Base-by-base conservation (phyloP, 2,329 filamentous ascomycete species). In the Capronia epimyces region DNA sequence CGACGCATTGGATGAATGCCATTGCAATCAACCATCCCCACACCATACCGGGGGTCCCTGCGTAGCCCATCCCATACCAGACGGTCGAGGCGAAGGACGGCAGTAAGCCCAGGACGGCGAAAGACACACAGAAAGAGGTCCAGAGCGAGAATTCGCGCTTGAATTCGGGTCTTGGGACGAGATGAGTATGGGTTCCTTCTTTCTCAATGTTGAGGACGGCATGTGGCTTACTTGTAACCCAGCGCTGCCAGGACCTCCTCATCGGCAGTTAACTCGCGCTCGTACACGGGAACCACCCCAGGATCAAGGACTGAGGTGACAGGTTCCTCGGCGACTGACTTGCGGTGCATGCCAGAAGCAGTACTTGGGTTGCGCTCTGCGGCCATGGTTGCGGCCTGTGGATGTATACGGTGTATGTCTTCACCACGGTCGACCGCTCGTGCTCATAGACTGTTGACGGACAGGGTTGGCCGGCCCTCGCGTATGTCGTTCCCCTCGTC, bases 21-120 rank as follows among this genome's bases (percentile, higher is more conserved):
- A 87, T 85, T 43, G 83, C 83, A 40, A 88, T 73, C 22, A 87
- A 68, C 84, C 85, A 89, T 3, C 84, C 85, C 84, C 84, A 88
- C 1, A 82, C 82, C 82, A 87, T 86, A 20, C 82, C 59, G 52
- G 73, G 76, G 0, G 75, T 79, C 3, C 78, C 74, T 18, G 75
- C 75, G 64, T 79, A 79, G 31, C 77, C 76, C 69, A 82, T 80
- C 58, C 84, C 84, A 74, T 87, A 88, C 63, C 77, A 83, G 57
- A 89, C 67, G 0, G 84, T 88, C 56, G 78, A 82, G 1, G 84
- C 84, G 61, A 88, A 86, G 54, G 80, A 85, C 0, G 84, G 85
- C 43, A 88, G 67, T 41, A 88, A 66, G 1, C 85, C 85, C 49
- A 88, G 70, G 9, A 88, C 83, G 5, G 85, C 83, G 65, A 88